Conservation (phyloP, 129 eudicot genomes). For the Flaveria trinervia region DNA sequence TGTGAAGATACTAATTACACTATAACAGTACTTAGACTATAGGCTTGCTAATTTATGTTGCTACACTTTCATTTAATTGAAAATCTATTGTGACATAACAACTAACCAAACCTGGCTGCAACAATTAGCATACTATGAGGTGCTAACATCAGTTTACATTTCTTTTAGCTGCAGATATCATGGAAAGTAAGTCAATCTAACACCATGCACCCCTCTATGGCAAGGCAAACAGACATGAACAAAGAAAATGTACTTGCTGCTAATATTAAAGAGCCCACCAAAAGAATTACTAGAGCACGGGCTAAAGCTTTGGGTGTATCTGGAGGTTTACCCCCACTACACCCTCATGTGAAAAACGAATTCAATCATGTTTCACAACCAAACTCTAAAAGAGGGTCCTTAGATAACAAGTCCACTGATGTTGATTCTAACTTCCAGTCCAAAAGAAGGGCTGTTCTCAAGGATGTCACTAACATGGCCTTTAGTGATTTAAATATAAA, state of each 20-base stretch:
- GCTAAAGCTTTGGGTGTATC: constrained; percentile 65
- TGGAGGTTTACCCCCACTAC: constrained; percentile 57
- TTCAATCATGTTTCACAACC: constrained; percentile 40
- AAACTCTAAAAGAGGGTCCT: constrained; percentile 57
- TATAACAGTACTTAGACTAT: background rate
- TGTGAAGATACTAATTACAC: constrained; percentile 5
- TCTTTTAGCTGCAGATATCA: constrained; percentile 46
- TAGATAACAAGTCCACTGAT: constrained; percentile 49
- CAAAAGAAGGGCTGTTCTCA: constrained; percentile 77
- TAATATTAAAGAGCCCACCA: constrained; percentile 46
- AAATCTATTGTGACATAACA: background rate
- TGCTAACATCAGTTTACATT: constrained; percentile 23
- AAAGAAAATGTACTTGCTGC: constrained; percentile 52
- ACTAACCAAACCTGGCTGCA: background rate
- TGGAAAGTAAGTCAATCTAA: constrained; percentile 35
- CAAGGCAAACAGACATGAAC: constrained; percentile 55
- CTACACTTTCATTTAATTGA: background rate
- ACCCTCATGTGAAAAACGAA: constrained; percentile 41
- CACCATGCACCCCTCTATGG: constrained; percentile 30
- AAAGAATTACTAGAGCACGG: constrained; percentile 77
- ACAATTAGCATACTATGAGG: constrained; percentile 9
- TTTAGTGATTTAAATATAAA: constrained; percentile 39
- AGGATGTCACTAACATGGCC: constrained; percentile 69
- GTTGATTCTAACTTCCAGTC: constrained; percentile 40
- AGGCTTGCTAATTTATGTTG: background rate